These are phyloP conservation scores for Lactifluus piperatus DNA, from an alignment of 768 basidiomycete genomes.

Conservation along the genomic window DNA sequence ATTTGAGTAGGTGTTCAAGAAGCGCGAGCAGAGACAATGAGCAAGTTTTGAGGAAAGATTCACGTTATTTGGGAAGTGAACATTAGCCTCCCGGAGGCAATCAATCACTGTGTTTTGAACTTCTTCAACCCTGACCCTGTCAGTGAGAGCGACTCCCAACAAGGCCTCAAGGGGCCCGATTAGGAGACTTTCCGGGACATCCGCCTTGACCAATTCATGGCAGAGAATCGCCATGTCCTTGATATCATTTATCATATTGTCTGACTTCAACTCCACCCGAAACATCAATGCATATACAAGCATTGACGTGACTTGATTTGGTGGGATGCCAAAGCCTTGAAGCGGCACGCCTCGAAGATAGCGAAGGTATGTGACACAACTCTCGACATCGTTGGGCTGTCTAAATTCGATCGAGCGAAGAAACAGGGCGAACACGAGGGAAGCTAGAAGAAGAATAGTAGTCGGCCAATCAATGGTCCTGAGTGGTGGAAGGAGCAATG, in stretches of 20 bases:
- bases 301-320: too few species aligned
- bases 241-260: not conserved
- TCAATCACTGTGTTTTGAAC: not conserved
- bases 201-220: too few species aligned
- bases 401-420: too few species aligned
- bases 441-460: too few species aligned
- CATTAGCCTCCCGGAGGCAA: not conserved
- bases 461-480: too few species aligned
- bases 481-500: too few species aligned
- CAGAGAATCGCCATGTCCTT: not conserved
- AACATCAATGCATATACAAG: not conserved
- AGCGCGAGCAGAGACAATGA: not conserved
- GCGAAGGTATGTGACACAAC: not conserved
- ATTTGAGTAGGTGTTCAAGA: not conserved
- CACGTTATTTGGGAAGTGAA: not conserved
- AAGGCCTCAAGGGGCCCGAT: too few species aligned
- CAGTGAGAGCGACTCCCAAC: not conserved
- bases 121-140: not conserved
- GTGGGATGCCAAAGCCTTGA: too few species aligned
- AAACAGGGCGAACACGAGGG: too few species aligned
- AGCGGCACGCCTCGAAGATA: not conserved
- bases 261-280: not conserved
- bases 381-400: not conserved
- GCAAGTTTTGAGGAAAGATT: not conserved
- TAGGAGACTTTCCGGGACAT: too few species aligned